Evolutionary conservation across 768 basidiomycete genomes (phyloP).

Genomic region (Suillus lakei): DNA sequence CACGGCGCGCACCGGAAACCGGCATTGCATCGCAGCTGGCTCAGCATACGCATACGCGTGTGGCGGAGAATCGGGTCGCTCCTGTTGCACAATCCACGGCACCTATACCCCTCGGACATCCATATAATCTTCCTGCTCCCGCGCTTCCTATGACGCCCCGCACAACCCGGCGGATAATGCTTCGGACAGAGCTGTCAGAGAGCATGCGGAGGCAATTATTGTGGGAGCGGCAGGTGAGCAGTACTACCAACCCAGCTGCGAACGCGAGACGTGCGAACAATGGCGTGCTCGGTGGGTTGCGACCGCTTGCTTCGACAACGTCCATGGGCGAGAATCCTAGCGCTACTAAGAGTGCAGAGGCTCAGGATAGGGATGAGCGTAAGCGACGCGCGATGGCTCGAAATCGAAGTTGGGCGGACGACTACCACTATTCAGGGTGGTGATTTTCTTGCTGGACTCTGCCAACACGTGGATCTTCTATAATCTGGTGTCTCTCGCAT

Average conservation of each 20-base stretch:
- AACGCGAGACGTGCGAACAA: slow-evolving; percentile 34
- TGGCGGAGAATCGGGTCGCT: slow-evolving; percentile 21
- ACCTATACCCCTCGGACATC: slow-evolving; percentile 64
- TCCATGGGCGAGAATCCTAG: slow-evolving; percentile 16
- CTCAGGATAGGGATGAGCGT: slow-evolving; percentile 46
- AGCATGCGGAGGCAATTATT: slow-evolving; percentile 79
- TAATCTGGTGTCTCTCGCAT: slow-evolving; percentile 23
- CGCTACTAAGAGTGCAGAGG: slow-evolving; percentile 22
- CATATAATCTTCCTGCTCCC: slow-evolving; percentile 75
- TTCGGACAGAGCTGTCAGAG: slow-evolving; percentile 85
- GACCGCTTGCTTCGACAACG: slow-evolving; percentile 39
- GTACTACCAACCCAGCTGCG: slow-evolving; percentile 49
- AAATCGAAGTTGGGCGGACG: slow-evolving; percentile 71
- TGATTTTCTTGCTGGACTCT: slow-evolving; percentile 28
- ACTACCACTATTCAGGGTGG: slow-evolving; percentile 72
- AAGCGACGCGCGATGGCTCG: slow-evolving; percentile 53
- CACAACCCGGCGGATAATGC: slow-evolving; percentile 84
- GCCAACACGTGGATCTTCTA: slow-evolving; percentile 23
- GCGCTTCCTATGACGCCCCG: slow-evolving; percentile 78
- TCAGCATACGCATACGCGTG: slow-evolving; percentile 16
- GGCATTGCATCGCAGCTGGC: slow-evolving; percentile 25
- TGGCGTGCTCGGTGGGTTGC: slow-evolving; percentile 34
- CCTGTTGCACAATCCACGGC: slow-evolving; percentile 42
- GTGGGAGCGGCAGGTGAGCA: slow-evolving; percentile 77
- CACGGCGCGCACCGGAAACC: slow-evolving; percentile 45